Evolutionary conservation across 257 asterid genomes (phyloP), one percentile per base, ranked within the genome.

Genomic region (Nicotiana attenuata): DNA sequence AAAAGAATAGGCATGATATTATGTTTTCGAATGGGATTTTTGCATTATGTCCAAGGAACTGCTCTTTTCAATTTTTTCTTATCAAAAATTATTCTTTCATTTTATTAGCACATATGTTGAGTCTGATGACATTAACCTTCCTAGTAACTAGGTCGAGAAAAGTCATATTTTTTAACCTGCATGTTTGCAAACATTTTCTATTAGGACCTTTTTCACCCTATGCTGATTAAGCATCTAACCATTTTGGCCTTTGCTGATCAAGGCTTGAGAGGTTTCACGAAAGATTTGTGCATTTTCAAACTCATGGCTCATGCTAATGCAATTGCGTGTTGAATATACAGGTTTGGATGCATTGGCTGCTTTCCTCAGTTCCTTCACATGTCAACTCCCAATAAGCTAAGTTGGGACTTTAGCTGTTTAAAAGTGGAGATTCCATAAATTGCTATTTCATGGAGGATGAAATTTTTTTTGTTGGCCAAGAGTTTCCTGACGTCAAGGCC

Each of bases 401-500:
- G 65, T 20, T 35, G 20, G 28, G n/a, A 33, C 68, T 24, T 64
- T 64, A 50, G 35, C 55, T 63, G 50, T 78, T 45, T 78, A 61
- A 64, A 57, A 78, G 71, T 59, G 69, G 60, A 6, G 60, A 20
- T 78, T 41, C 33, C 71, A 15, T 77, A 65, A 35, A 20, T 41
- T 76, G 65, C 63, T 81, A n/a, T 41, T 79, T 64, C 77, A 93
- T 93, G 97, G 96, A 89, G 87, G 91, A 87, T 82, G 83, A 84
- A 77, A 29, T 55, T 20, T 85, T 91, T 57, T 81, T 85, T 24
- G 88, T 90, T 14, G 97, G 96, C 55, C 96, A 91, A 87, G 93
- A 93, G 85, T 93, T 91, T 84, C 90, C 92, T 38, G 93, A 93
- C 77, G 97, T 91, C 35, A 91, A 90, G 89, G 83, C 97, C 64